Base-by-base conservation (phyloP, 768 basidiomycete genomes). In the Leccinum rimulosum region DNA sequence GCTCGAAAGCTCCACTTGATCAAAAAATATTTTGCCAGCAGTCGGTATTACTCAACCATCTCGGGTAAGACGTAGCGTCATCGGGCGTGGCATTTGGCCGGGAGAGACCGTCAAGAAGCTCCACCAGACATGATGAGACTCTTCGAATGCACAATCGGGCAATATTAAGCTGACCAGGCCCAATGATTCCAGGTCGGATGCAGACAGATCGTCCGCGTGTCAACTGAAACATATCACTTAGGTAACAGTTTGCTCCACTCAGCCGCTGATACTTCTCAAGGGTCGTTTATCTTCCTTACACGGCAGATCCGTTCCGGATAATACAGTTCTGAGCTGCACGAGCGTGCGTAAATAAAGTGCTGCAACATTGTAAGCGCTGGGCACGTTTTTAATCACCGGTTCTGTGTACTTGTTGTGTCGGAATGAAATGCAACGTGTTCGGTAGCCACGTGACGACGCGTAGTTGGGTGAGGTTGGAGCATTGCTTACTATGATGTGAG, bases 231-330 rank as follows among this genome's bases (percentile, higher is more conserved):
- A 70, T 25, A 45, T 59, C 14, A 40, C 38, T 40, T 40, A n/a
- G 17, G 38, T 49, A 15, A 22, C 33, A 33, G 12, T 33, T 48
- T 55, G 31, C 68, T 70, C 68, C 68, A 70, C 69, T 54, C 33
- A 17, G 11, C 59, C 17, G 36, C 52, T n/a, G 66, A 56, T 11
- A 35, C 36, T 9, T 19, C 22, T 54, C 36, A 38, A 38, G 15
- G 33, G 33, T 12, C 33, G 38, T 17, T 38, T 38, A 38, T 38
- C 38, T 38, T 17, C 38, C 38, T 38, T 15, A 38, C 36, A 38
- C 15, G 36, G 15, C 36, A 38, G 15, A 38, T 38, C 15, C 36
- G 40, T 43, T 3, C 40, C 17, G 40, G 17, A n/a, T 9, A 43
- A 43, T n/a, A n/a, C 49, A 22, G 45, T 60, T 52, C 49, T 14